Evolutionary conservation across 352 stramenopile genomes (phyloP).

Genomic region (Pythium brachiatum): DNA sequence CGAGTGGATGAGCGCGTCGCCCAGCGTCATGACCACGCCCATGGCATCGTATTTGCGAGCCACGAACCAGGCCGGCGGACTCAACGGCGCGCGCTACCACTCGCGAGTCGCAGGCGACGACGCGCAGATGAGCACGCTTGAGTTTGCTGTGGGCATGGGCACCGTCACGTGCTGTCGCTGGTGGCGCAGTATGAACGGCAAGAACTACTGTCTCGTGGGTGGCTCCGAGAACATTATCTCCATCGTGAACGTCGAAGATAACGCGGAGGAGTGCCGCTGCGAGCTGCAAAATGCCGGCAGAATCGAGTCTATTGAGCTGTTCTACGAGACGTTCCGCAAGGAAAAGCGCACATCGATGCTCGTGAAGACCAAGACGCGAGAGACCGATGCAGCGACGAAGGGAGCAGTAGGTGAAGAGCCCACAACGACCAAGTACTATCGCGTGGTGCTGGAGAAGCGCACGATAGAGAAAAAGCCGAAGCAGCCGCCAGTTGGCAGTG

Average conservation of each 20-base stretch:
- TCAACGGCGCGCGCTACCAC: constrained; percentile 81
- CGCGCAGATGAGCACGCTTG: constrained; percentile 82
- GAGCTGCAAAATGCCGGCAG: constrained; percentile 62
- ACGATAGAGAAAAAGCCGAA: constrained; percentile 33
- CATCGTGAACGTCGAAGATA: constrained; percentile 85
- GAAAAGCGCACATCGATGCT: constrained; percentile 82
- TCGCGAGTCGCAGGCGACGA: constrained; percentile 79
- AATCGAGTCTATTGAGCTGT: constrained; percentile 73
- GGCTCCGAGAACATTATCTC: constrained; percentile 77
- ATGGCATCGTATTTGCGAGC: constrained; percentile 84
- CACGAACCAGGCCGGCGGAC: constrained; percentile 71
- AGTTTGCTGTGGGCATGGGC: constrained; percentile 74
- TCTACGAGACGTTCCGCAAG: constrained; percentile 75
- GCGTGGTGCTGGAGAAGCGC: constrained; percentile 83
- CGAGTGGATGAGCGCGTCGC: constrained; percentile 71
- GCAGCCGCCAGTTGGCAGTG: constrained; percentile 3
- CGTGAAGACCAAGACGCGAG: constrained; percentile 46
- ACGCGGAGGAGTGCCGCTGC: constrained; percentile 79
- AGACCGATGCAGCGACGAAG: constrained; percentile 13
- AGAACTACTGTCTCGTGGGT: constrained; percentile 83
- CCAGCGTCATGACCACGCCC: constrained; percentile 72
- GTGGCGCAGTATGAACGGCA: constrained; percentile 81
- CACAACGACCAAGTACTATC: constrained; percentile 57
- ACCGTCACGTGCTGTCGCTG: constrained; percentile 63
- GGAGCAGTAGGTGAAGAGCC: background rate